phyloP scores from a whole-genome alignment of 169 alveolate species.

The Fabrea salina region DNA sequence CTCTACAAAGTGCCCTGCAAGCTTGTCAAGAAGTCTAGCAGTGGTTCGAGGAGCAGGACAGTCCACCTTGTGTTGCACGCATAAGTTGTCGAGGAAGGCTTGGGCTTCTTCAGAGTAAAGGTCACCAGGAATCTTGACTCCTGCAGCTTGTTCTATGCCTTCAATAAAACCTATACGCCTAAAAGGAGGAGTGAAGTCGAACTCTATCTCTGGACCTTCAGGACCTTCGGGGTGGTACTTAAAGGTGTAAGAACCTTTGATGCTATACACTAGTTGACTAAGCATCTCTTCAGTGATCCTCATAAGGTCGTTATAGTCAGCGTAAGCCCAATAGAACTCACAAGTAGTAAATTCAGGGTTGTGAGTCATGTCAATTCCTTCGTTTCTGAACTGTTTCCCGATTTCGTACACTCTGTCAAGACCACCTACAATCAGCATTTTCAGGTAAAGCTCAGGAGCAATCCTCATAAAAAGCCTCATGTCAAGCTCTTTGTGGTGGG shows the following conservation, averaged over 20 bases:
- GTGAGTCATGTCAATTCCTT: conserved; percentile 97
- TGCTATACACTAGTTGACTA: conserved; percentile 77
- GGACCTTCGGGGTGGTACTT: conserved; percentile 96
- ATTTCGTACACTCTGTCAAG: conserved; percentile 97
- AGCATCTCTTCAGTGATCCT: conserved; percentile 95
- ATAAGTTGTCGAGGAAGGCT: conserved; percentile 67
- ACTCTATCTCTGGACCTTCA: conserved; percentile 85
- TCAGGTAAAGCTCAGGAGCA: conserved; percentile 99
- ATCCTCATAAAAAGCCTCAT: conserved; percentile 96
- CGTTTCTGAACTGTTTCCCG: conserved; percentile 99
- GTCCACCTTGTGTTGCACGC: conserved; percentile 79
- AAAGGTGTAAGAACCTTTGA: conserved; percentile 92
- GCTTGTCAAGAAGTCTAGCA: conserved; percentile 88
- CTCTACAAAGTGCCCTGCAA: conserved; percentile 92
- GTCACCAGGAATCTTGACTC: conserved; percentile 75
- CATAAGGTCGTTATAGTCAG: conserved; percentile 96
- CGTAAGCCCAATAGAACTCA: conserved; percentile 98
- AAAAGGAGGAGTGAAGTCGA: conserved; percentile 99
- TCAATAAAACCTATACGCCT: conserved; percentile 87
- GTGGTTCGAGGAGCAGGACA: conserved; percentile 85
- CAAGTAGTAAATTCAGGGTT: conserved; percentile 99
- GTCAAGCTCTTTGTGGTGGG: conserved; percentile 96
- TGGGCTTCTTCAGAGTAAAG: conserved; percentile 80
- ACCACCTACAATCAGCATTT: conserved; percentile 97
- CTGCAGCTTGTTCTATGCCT: conserved; percentile 79